A percentile compares a stretch with the other conserved stretches of the same genome.
phyloP scores from a whole-genome alignment of 768 basidiomycete species.

The Lentinula sp. region DNA sequence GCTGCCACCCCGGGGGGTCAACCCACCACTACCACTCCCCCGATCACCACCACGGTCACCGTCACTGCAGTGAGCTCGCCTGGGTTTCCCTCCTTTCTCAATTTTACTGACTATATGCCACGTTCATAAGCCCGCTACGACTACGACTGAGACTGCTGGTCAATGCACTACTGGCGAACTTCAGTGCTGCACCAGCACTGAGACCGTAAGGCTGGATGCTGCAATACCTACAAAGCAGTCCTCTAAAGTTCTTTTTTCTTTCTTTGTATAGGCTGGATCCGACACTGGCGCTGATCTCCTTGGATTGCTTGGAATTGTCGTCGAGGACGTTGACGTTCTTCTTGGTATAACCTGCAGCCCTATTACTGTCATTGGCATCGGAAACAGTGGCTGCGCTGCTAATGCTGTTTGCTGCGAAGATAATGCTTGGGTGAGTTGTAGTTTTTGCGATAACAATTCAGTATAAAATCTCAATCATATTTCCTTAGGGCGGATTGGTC shows the following conservation, averaged over 20 bases:
- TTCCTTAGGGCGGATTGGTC: background rate
- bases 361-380: constrained; percentile 6
- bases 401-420: background rate
- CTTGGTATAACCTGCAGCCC: constrained; percentile 4
- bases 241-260: background rate
- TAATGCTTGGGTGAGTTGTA: background rate
- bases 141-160: background rate
- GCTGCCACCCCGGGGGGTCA: background rate
- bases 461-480: background rate
- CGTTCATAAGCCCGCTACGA: background rate
- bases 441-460: background rate
- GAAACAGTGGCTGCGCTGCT: background rate
- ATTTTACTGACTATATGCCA: background rate
- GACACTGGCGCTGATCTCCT: background rate
- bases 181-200: background rate
- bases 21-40: background rate
- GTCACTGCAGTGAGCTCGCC: background rate
- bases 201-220: background rate
- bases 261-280: background rate
- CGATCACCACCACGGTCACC: background rate
- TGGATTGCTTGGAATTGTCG: constrained; percentile 7
- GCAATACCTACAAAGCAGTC: background rate
- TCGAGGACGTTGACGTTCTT: background rate
- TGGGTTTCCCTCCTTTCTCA: background rate
- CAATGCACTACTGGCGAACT: background rate